Base-by-base conservation (phyloP, 768 basidiomycete species). In the Lactifluus piperatus region DNA sequence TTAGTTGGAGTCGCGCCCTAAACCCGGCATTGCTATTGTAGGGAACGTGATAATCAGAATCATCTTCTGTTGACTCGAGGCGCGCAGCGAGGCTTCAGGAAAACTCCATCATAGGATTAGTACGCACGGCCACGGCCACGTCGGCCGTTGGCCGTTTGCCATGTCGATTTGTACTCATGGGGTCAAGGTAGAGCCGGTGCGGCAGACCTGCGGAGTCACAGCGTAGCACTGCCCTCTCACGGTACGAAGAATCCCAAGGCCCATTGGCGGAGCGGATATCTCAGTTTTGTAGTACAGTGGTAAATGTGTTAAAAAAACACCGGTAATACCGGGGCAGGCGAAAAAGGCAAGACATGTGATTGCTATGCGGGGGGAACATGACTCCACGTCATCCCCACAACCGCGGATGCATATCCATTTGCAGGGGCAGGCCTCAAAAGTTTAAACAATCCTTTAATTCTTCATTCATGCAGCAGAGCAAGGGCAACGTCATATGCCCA, bases 81-180 rank as follows among this genome's bases (percentile, higher is more conserved):
- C 3, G 44, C 44, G 36, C 43, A 22, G 9, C 43, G 43, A 44
- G 20, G 43, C 43, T 44, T 9, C 43, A 24, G 22, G 10, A 4
- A 24, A 24, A 22, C 10, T 11, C 43, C 43, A 44, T 44, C 20
- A 24, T 11, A 44, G 43, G 43, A 24, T 24, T 44, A 44, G 26
- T 0, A 18, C 29, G 54, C 59, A 60, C 49, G 49, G 59, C 59
- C 48, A 56, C 54, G 44, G 41, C 22, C 27, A 13, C 8, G 3
- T 34, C 8, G 3, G 9, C 10, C n/a, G n/a, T n/a, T n/a, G n/a
- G n/a, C n/a, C n/a, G n/a, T n/a, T n/a, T n/a, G n/a, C n/a, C n/a
- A n/a, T n/a, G n/a, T n/a, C n/a, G n/a, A n/a, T n/a, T n/a, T n/a
- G n/a, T n/a, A n/a, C 39, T 47, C 46, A n/a, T 52, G 44, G 36